Base-by-base conservation (phyloP, 768 basidiomycete genomes). In the Hortiboletus flavorubellus region DNA sequence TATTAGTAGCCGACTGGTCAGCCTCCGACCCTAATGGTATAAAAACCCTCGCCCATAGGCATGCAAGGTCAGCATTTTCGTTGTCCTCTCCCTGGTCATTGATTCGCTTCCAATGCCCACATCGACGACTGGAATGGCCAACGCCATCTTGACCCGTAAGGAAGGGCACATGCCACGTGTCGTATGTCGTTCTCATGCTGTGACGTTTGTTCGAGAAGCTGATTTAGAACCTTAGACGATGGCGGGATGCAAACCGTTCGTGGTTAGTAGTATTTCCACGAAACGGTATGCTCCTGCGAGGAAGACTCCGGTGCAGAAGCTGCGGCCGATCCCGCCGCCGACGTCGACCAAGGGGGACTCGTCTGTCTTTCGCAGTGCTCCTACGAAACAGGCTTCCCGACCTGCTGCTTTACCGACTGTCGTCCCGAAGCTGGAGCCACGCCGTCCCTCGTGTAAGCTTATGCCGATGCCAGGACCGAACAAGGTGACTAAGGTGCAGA, bases 161-260 rank as follows among this genome's bases (percentile, higher is more conserved):
- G 23, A 29, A 2, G 31, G 31, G 23, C n/a, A 5, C 2, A 8
- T 4, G 21, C 5, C 34, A 4, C n/a, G 23, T 8, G 16, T 9
- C 35, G 60, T 62, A 51, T 26, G 61, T 51, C 16, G 18, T 34
- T 26, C 29, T 5, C 4, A 4, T 38, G 7, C 14, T 44, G 23
- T 29, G 14, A 1, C 1, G 15, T 18, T 26, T 14, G 4, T 35
- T 37, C n/a, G 30, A 8, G 34, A 14, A 4, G 15, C 9, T 37
- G 5, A 54, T 26, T 5, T 18, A 4, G 11, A 4, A 12, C 16
- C 5, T 7, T 34, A 54, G 52, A 8, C 11, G 33, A 35, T 29
- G 53, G 26, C 34, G 18, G 38, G 8, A 6, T 15, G 16, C 2
- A 59, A 11, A n/a, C 51, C 55, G 5, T 64, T 65, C 16, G 59